Base-by-base conservation (phyloP, 106 monocot genomes). In the Narthecium ossifragum region DNA sequence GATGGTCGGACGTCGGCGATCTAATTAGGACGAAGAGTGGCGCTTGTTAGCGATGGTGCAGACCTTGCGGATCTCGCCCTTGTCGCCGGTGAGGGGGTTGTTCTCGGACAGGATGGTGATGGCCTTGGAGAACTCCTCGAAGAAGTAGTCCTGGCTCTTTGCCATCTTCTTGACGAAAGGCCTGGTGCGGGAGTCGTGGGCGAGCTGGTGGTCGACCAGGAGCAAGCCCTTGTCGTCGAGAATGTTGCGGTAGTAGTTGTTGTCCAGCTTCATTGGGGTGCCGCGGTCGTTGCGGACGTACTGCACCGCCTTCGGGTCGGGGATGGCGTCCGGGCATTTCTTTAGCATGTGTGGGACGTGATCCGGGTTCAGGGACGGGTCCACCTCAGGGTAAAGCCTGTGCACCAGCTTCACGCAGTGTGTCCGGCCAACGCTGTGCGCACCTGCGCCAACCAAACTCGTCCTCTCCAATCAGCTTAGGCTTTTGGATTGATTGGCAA, bases 181-280 rank as follows among this genome's bases (percentile, higher is more conserved):
- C 12, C 73, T 31, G 51, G 88, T 88, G 21, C 67, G 30, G 4
- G 63, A 3, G 71, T 83, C 80, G 25, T 76, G 24, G 33, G 80
- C 83, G 18, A 88, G 76, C 61, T 80, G 66, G 64, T 88, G 88
- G 57, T 88, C 88, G 31, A 88, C 88, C 9, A 67, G 31, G 41
- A 88, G 76, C 1, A 88, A 70, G 32, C 88, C 88, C 79, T 83
- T 83, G 83, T 77, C 59, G 52, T 83, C 83, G 2, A 88, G 68
- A 32, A 88, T 88, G 73, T 88, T 88, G 63, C 45, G 50, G 80
- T 88, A 88, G 76, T 88, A 88, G 83, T 88, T 83, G 73, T 88
- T 88, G 80, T 88, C 88, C 0, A 88, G 80, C 59, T 70, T 73
- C 88, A 88, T 88, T 5, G 83, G 88, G 1, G 88, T 83, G 26